These are phyloP conservation scores for Pythium rhizo-oryzae DNA, from an alignment of 352 stramenopile species.

Conservation along the genomic window DNA sequence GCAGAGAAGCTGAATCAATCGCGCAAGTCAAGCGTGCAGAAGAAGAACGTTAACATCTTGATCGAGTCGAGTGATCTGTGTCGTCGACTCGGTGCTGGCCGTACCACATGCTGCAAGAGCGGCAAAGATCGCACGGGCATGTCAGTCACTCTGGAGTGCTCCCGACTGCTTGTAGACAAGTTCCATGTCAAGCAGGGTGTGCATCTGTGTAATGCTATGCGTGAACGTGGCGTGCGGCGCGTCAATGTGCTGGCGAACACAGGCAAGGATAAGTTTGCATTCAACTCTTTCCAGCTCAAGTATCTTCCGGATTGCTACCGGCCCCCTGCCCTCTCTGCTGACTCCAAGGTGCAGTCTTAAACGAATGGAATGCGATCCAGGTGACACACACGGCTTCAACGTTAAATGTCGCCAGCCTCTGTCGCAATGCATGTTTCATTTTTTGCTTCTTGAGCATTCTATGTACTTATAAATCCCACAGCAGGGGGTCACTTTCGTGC, in stretches of 20 bases:
- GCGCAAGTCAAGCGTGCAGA: slow-evolving; percentile 69
- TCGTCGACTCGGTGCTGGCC: slow-evolving; percentile 89
- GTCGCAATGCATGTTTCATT: slow-evolving; percentile 20
- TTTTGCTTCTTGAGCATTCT: slow-evolving; percentile 10
- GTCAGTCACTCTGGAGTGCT: slow-evolving; percentile 96
- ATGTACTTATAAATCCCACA: slow-evolving; percentile 54
- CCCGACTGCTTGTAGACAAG: slow-evolving; percentile 90
- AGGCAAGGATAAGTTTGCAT: slow-evolving; percentile 94
- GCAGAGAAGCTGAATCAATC: slow-evolving; percentile 54
- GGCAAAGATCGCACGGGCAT: slow-evolving; percentile 98
- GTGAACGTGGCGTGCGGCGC: slow-evolving; percentile 79
- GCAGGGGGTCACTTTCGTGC: slow-evolving; percentile 49
- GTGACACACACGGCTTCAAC: not conserved
- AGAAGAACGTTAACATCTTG: slow-evolving; percentile 89
- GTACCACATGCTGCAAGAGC: slow-evolving; percentile 97
- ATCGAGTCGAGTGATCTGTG: slow-evolving; percentile 88
- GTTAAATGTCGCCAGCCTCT: not conserved
- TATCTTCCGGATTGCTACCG: slow-evolving; percentile 96
- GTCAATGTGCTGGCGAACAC: slow-evolving; percentile 90
- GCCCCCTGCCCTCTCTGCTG: slow-evolving; percentile 79
- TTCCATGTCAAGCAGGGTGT: slow-evolving; percentile 88
- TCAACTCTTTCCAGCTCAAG: slow-evolving; percentile 97
- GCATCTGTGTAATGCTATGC: slow-evolving; percentile 86
- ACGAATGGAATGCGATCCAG: not conserved
- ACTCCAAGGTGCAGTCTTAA: slow-evolving; percentile 81